Conservation (phyloP, 768 basidiomycete genomes). For the Candolleomyces eurysporus region DNA sequence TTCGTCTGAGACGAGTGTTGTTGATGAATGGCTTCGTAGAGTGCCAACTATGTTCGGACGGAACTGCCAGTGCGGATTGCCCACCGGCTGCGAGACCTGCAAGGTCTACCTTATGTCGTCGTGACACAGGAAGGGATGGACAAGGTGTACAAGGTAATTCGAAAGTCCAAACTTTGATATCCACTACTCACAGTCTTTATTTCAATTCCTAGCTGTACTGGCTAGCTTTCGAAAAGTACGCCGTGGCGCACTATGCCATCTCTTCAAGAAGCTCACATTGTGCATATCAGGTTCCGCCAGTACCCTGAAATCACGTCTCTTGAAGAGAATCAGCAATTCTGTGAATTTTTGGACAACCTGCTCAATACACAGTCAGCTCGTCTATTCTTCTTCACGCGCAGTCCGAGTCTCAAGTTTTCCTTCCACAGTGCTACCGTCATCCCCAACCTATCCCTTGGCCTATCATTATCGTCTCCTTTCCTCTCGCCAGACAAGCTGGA, state of each 20-base stretch:
- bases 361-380: slow-evolving; percentile 72
- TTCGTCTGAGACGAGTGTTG: neutral
- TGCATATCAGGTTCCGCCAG: slow-evolving; percentile 55
- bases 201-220: slow-evolving; percentile 66
- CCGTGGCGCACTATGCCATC: neutral
- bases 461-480: slow-evolving; percentile 81
- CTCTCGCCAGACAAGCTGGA: slow-evolving; percentile 78
- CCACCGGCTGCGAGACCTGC: slow-evolving; percentile 83
- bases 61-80: slow-evolving; percentile 87
- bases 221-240: slow-evolving; percentile 82
- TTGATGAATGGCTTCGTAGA: slow-evolving; percentile 39
- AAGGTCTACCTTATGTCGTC: slow-evolving; percentile 81
- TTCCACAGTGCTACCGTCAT: slow-evolving; percentile 65
- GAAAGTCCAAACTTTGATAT: neutral
- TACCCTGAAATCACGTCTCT: slow-evolving; percentile 72
- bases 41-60: slow-evolving; percentile 87
- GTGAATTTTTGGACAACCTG: slow-evolving; percentile 60
- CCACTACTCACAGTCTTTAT: slow-evolving; percentile 4
- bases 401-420: neutral
- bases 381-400: neutral
- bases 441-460: slow-evolving; percentile 76
- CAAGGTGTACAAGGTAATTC: slow-evolving; percentile 77
- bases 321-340: slow-evolving; percentile 78
- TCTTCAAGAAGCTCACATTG: slow-evolving; percentile 10
- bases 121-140: slow-evolving; percentile 83